These are phyloP conservation scores for Blastocystis sp. DNA, from an alignment of 352 stramenopile genomes.

Conservation along the genomic window DNA sequence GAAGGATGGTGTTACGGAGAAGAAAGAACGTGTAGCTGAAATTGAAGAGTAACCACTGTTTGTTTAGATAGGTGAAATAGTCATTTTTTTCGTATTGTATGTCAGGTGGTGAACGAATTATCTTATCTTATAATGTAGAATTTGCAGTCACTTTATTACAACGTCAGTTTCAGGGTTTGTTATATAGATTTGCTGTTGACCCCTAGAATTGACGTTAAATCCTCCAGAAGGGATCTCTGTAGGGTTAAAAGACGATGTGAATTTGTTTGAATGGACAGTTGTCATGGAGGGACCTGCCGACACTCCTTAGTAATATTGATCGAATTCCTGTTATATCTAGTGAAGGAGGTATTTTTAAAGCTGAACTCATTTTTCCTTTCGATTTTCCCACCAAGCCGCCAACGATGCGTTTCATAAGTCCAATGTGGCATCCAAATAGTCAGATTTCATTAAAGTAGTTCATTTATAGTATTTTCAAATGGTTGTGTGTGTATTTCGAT, in stretches of 20 bases:
- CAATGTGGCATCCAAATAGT: conserved; percentile 66
- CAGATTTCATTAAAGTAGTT: neutral
- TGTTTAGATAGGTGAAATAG: neutral
- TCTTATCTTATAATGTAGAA: neutral
- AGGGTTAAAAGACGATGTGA: conserved; percentile 40
- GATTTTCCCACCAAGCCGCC: conserved; percentile 41
- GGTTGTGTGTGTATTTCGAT: conserved; percentile 65
- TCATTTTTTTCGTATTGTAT: conserved; percentile 1
- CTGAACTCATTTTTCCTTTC: conserved; percentile 41
- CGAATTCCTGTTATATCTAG: neutral
- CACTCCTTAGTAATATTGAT: conserved; percentile 11
- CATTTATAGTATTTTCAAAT: conserved; percentile 40
- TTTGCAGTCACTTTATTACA: conserved; percentile 33
- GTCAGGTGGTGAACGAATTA: neutral
- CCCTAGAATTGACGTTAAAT: conserved; percentile 49
- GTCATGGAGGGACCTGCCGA: conserved; percentile 50
- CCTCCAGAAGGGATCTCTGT: conserved; percentile 59
- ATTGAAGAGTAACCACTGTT: neutral
- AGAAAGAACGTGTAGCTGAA: neutral
- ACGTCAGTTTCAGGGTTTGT: conserved; percentile 38
- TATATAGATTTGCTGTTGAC: too few relatives aligned
- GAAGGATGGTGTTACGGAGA: neutral
- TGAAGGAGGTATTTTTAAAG: conserved; percentile 53
- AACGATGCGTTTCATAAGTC: conserved; percentile 60
- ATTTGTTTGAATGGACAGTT: conserved; percentile 44